Percentiles rank a stretch among this genome's conserved stretches.
Conservation (phyloP, 2,329 filamentous ascomycete species). For the Colletotrichum higginsianum region DNA sequence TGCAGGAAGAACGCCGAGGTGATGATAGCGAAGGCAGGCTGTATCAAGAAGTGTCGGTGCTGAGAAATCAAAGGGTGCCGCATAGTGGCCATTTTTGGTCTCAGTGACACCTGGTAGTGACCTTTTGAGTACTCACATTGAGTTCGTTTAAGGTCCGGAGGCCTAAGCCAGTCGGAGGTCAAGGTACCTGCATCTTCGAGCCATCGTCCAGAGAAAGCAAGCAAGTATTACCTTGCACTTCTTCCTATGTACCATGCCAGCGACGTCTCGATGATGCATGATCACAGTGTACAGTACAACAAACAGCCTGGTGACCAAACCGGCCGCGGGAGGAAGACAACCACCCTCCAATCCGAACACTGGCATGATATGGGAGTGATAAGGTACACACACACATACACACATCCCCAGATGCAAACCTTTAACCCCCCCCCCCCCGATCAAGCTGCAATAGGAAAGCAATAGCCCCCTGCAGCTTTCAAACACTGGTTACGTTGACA, state of each 20-base stretch:
- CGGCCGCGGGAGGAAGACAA: background rate
- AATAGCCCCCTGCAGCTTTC: slow-evolving; percentile 12
- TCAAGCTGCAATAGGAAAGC: background rate
- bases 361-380: no score
- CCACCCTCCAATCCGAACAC: background rate
- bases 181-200: slow-evolving; percentile 29
- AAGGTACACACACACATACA: background rate
- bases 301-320: background rate
- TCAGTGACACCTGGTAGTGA: slow-evolving; percentile 6
- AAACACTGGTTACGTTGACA: background rate
- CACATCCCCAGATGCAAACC: background rate
- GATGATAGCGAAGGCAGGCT: slow-evolving; percentile 7
- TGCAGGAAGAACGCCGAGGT: background rate
- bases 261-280: background rate
- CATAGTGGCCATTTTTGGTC: slow-evolving; percentile 11
- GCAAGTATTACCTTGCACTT: background rate
- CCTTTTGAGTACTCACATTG: background rate
- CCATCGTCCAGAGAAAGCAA: slow-evolving; percentile 10
- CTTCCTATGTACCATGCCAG: background rate
- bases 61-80: background rate
- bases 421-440: background rate
- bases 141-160: background rate
- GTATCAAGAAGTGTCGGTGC: background rate
- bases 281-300: background rate
- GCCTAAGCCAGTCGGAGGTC: background rate